Base-by-base conservation (phyloP, 148 eudicot genomes). In the Nyssa sinensis region DNA sequence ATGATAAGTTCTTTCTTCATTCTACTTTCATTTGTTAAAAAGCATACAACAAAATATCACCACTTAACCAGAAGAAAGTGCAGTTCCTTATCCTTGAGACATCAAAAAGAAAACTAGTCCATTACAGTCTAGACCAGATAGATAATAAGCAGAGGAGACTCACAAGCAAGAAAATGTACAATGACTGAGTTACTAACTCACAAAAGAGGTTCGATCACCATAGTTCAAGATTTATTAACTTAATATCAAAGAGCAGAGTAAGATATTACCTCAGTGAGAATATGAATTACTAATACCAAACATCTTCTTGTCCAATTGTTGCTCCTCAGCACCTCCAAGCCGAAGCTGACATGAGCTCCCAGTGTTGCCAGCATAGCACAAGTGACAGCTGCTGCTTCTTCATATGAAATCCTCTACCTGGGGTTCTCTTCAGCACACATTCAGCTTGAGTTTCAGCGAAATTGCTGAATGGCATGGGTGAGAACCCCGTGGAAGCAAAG, bases 401-500 rank as follows among this genome's bases (percentile, higher is more conserved):
- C 0, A 86, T 82, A 24, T 69, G 76, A 77, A 80, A 88, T 31
- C 92, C 92, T 65, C 80, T 51, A 62, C 66, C 79, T 29, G 75
- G 87, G 55, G 64, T 77, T 67, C 81, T 74, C 57, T 72, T 82
- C 33, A 77, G 66, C 27, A 88, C 55, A 61, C 77, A 79, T 34
- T 84, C 83, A 11, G 88, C 92, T 73, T 86, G 89, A 21, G 79
- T 41, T 82, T 88, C 92, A 9, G 82, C 62, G 32, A 86, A 78
- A 35, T 77, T 82, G 39, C 92, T 88, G 30, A 86, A 70, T 4
- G 73, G 21, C 16, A 73, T 66, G 10, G 82, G 86, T 2, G 71
- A 75, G 62, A 84, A 86, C 0, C 92, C 89, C 9, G 80, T 79
- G 49, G 89, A 73, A 7, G 82, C 64, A 62, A 86, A 88, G 29